Evolutionary conservation across 257 asterid genomes (phyloP).

Genomic region (Przewalskia tangutica): DNA sequence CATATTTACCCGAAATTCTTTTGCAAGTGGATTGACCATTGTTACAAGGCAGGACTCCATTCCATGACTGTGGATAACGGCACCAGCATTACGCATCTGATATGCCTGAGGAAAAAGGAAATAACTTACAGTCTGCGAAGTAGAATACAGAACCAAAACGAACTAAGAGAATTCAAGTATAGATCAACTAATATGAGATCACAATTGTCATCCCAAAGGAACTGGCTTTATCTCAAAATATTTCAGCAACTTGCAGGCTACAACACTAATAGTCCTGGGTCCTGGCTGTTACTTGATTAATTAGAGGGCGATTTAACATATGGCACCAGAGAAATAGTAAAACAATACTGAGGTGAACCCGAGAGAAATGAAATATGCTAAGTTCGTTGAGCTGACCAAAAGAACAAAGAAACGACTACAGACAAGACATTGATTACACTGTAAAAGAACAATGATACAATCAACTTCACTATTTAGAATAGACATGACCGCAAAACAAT

Average conservation of each 20-base stretch:
- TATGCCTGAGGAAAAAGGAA: conserved; percentile 47
- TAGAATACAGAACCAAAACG: neutral
- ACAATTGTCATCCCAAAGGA: neutral
- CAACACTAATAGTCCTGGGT: no score
- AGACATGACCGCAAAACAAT: neutral
- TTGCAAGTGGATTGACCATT: conserved; percentile 76
- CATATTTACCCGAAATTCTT: conserved; percentile 73
- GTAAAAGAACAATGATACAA: no score
- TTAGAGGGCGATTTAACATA: no score
- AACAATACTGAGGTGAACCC: neutral
- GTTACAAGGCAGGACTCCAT: conserved; percentile 90
- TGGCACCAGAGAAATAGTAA: neutral
- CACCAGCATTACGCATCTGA: conserved; percentile 92
- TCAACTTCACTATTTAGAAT: neutral
- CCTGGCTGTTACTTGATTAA: no score
- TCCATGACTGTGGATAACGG: conserved; percentile 98
- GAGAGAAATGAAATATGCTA: neutral
- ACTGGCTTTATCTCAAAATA: no score
- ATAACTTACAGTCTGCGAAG: neutral
- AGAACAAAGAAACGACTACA: neutral
- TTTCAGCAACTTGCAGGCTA: no score
- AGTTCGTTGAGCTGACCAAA: neutral
- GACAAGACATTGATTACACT: neutral
- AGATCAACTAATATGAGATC: neutral
- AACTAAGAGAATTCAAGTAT: neutral